Base-by-base conservation (phyloP, 257 asterid genomes). In the Haberlea rhodopensis region DNA sequence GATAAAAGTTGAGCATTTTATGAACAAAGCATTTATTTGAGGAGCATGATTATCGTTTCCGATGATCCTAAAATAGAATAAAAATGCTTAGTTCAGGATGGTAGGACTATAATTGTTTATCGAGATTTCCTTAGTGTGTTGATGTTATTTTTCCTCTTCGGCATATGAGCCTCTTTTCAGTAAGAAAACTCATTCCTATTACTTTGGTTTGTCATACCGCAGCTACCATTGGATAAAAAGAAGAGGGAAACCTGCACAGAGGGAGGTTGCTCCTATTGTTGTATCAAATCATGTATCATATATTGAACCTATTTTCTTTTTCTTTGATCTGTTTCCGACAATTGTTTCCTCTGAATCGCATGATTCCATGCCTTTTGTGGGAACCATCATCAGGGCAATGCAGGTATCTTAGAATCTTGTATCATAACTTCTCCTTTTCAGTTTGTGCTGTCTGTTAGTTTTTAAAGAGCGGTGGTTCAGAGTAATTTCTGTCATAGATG, bases 321-420 rank as follows among this genome's bases (percentile, higher is more conserved):
- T 94, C 86, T 90, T 84, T 70, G 96, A 94, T 72, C 75, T 94
- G 52, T 90, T 75, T 79, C 97, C 99, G 20, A 87, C 96, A 78
- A 90, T 90, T 57, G 99, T 94, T 64, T 78, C 99, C 32, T 81
- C 99, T 0, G 95, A 94, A 63, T 83, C 99, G 29, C 99, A 94
- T 76, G 96, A 90, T 82, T 83, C 99, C 65, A 90, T 87, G 95
- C 97, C 99, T 7, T 82, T 94, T 60, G 96, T 94, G 68, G 99
- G 99, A 67, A 94, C 99, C 79, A 90, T 94, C 81, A 94, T 94
- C 80, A 79, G 95, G 73, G 95, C 99, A 68, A 94, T 94, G 99
- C 97, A 94, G 97, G 96, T 92, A 92, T 43, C 26, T 56, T 32
- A 8, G 28, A 18, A 22, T 45, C 66, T 13, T 40, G 15, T 8